Evolutionary conservation across 2,329 filamentous ascomycete genomes (phyloP).

Genomic region (Trichoderma citrinoviride): DNA sequence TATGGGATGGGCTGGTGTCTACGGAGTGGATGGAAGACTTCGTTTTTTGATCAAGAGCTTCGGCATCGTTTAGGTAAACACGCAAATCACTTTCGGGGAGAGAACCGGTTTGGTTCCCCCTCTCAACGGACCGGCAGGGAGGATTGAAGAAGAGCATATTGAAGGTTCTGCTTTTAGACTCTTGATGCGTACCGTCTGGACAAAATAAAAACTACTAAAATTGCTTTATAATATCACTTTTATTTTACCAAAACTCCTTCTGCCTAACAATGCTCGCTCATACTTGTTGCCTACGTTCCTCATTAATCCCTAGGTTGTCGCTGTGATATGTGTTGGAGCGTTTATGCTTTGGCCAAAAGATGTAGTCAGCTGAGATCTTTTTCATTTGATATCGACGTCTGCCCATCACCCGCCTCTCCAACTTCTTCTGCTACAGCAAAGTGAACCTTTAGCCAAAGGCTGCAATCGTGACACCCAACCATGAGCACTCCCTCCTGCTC

Average conservation of each 20-base stretch:
- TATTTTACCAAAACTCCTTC: slow-evolving; percentile 26
- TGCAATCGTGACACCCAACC: slow-evolving; percentile 65
- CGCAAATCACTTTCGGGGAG: slow-evolving; percentile 39
- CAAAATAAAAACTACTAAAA: slow-evolving; percentile 53
- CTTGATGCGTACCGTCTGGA: slow-evolving; percentile 55
- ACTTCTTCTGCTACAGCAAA: slow-evolving; percentile 56
- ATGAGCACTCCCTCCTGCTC: slow-evolving; percentile 58
- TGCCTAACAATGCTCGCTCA: slow-evolving; percentile 5
- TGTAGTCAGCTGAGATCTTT: slow-evolving; percentile 27
- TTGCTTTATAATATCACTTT: slow-evolving; percentile 39
- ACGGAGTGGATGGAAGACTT: slow-evolving; percentile 61
- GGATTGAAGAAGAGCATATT: slow-evolving; percentile 47
- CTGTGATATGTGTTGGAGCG: not conserved
- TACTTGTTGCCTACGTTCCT: slow-evolving; percentile 30
- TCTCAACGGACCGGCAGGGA: slow-evolving; percentile 39
- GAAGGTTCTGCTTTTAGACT: slow-evolving; percentile 55
- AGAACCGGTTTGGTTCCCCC: slow-evolving; percentile 36
- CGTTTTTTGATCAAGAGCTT: slow-evolving; percentile 49
- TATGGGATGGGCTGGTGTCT: slow-evolving; percentile 59
- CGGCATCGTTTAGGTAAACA: slow-evolving; percentile 49
- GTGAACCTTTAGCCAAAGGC: slow-evolving; percentile 62
- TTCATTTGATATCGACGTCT: slow-evolving; percentile 19
- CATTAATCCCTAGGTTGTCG: not conserved
- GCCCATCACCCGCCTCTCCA: slow-evolving; percentile 38
- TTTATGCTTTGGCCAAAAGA: slow-evolving; percentile 22